Percentiles rank a stretch among this genome's conserved stretches.
phyloP scores from a whole-genome alignment of 1,284 basidiomycete species.

The Irpex sp. region DNA sequence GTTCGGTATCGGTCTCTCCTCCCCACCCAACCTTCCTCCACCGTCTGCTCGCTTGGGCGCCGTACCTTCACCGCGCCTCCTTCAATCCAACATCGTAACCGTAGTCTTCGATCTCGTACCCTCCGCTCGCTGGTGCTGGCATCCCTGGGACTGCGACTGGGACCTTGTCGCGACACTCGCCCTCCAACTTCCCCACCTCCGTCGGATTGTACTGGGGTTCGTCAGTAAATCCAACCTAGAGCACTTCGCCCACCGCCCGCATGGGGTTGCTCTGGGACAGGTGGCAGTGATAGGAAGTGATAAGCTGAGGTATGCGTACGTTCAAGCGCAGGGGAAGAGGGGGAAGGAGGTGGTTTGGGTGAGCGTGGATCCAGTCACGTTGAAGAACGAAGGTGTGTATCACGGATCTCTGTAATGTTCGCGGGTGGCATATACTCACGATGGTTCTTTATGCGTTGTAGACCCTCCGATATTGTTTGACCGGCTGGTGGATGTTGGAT shows the following conservation, averaged over 20 bases:
- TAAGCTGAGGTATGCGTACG: neutral
- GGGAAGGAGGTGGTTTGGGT: neutral
- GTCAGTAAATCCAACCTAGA: neutral
- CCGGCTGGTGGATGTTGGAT: neutral
- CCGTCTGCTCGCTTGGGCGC: neutral
- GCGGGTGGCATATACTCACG: neutral
- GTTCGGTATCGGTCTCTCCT: neutral
- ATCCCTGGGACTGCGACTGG: constrained; percentile 1
- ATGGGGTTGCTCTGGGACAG: neutral
- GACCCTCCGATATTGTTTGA: neutral
- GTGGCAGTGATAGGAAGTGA: neutral
- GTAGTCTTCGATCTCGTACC: neutral
- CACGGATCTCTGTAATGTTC: neutral
- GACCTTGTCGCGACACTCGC: neutral
- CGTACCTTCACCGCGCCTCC: neutral
- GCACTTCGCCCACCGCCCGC: neutral
- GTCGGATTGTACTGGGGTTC: neutral
- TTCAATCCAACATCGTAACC: neutral
- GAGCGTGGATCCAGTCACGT: neutral
- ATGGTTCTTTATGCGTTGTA: neutral
- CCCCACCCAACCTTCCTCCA: neutral
- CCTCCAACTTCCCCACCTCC: neutral
- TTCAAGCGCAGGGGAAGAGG: neutral
- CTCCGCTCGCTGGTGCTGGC: neutral
- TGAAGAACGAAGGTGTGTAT: neutral